Percentiles rank a stretch among this genome's conserved stretches.
phyloP scores from a whole-genome alignment of 306 rosid species.

The Pyrus bretschneideri region DNA sequence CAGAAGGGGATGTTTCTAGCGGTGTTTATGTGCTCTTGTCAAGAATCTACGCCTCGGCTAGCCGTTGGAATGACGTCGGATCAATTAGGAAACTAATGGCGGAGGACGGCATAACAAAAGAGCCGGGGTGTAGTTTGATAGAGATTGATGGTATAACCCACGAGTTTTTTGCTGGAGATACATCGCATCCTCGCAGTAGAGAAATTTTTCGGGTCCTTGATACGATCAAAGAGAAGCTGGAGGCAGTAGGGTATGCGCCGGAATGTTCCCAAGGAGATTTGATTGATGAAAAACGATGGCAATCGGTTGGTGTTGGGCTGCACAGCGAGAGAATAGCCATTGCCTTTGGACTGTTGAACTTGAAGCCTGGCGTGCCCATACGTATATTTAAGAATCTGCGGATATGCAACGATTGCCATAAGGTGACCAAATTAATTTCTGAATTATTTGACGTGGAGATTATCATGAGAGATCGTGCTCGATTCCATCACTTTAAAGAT shows the following conservation, averaged over 20 bases:
- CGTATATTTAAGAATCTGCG: constrained; percentile 69
- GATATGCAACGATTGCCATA: constrained; percentile 68
- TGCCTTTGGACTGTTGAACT: constrained; percentile 59
- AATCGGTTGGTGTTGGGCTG: constrained; percentile 20
- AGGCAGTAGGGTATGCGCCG: constrained; percentile 41
- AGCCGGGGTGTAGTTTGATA: constrained; percentile 68
- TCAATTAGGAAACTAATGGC: constrained; percentile 60
- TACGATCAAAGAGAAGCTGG: constrained; percentile 2
- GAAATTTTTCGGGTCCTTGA: constrained; percentile 41
- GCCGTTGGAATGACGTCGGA: constrained; percentile 66
- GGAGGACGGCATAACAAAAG: constrained; percentile 50
- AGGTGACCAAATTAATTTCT: constrained; percentile 52
- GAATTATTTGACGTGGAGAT: constrained; percentile 50
- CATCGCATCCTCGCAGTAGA: constrained; percentile 50
- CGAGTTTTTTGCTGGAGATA: constrained; percentile 80
- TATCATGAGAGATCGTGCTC: constrained; percentile 56
- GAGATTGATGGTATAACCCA: constrained; percentile 60
- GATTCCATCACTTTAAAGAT: constrained; percentile 66
- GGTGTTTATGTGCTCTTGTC: constrained; percentile 74
- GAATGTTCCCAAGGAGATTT: neutral
- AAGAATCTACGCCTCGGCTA: constrained; percentile 66
- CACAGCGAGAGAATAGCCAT: constrained; percentile 80
- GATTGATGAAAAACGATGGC: no score
- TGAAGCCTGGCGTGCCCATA: constrained; percentile 41
- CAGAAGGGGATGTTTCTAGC: constrained; percentile 38